These are phyloP conservation scores for Cucumis cinereus DNA, from an alignment of 306 rosid species.

Conservation along the genomic window DNA sequence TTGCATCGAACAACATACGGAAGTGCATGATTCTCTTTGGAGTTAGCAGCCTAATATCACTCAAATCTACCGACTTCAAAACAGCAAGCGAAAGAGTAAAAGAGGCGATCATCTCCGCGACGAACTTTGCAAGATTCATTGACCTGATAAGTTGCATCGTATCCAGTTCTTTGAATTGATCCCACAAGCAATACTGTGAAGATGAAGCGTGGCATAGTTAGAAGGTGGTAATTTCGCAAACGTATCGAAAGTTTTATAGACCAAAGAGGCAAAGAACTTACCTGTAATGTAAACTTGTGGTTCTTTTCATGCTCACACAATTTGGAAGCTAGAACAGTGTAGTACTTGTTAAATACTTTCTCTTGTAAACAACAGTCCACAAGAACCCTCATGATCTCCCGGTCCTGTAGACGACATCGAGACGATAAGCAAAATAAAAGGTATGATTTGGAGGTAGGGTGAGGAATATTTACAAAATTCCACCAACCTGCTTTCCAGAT, in stretches of 20 bases:
- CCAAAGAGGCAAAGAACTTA: conserved; percentile 16
- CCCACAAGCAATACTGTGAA: conserved; percentile 83
- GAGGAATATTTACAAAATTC: neutral
- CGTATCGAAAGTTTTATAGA: neutral
- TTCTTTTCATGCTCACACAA: conserved; percentile 88
- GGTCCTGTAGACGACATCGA: conserved; percentile 35
- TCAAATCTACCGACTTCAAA: conserved; percentile 56
- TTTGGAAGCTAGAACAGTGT: conserved; percentile 69
- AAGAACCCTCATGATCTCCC: conserved; percentile 85
- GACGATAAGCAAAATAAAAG: neutral
- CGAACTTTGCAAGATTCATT: conserved; percentile 71
- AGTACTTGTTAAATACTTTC: conserved; percentile 82
- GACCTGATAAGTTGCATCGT: conserved; percentile 61
- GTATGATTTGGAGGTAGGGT: neutral
- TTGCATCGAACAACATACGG: conserved; percentile 67
- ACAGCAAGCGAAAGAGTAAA: conserved; percentile 70
- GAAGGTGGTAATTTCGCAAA: neutral
- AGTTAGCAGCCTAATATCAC: conserved; percentile 43
- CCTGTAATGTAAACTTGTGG: conserved; percentile 93
- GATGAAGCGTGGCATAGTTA: neutral
- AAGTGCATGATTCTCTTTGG: conserved; percentile 75
- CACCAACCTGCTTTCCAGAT: conserved; percentile 68
- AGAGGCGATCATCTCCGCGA: conserved; percentile 68
- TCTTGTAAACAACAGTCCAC: conserved; percentile 91
- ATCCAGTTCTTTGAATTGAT: conserved; percentile 73